phyloP scores from a whole-genome alignment of 176 grass and related monocot genomes.

The Aegilops umbellulata region DNA sequence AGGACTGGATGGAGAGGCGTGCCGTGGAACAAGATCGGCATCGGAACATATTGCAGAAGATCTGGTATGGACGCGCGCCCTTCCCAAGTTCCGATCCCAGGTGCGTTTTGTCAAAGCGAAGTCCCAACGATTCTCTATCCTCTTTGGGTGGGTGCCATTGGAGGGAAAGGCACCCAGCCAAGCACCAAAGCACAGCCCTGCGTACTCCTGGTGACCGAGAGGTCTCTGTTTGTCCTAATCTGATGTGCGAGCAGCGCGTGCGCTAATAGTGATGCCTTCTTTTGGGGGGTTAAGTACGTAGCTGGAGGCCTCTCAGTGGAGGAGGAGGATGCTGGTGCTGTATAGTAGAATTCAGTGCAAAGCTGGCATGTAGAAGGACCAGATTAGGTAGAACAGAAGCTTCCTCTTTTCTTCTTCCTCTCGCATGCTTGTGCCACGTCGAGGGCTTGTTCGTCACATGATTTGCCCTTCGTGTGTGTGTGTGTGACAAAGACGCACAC shows the following conservation, averaged over 20 bases:
- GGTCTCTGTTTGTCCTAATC: background rate
- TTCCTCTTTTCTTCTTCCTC: too few species aligned
- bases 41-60: slow-evolving; percentile 15
- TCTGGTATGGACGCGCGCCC: background rate
- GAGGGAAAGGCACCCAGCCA: background rate
- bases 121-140: slow-evolving; percentile 11
- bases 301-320: slow-evolving; percentile 1
- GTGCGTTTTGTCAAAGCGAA: background rate
- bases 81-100: background rate
- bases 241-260: background rate
- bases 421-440: too few species aligned
- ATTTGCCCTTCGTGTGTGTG: too few species aligned
- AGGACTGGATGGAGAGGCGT: background rate
- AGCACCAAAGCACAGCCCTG: too few species aligned
- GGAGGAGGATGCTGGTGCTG: background rate
- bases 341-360: background rate
- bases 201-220: too few species aligned
- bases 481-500: too few species aligned
- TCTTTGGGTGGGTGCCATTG: background rate
- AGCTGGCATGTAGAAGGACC: slow-evolving; percentile 22
- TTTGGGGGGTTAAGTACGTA: background rate
- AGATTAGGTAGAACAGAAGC: background rate
- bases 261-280: slow-evolving; percentile 1
- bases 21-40: slow-evolving; percentile 34
- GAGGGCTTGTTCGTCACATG: too few species aligned